These are phyloP conservation scores for Colletotrichum tropicicola DNA, from an alignment of 2,329 filamentous ascomycete genomes.

Conservation along the genomic window DNA sequence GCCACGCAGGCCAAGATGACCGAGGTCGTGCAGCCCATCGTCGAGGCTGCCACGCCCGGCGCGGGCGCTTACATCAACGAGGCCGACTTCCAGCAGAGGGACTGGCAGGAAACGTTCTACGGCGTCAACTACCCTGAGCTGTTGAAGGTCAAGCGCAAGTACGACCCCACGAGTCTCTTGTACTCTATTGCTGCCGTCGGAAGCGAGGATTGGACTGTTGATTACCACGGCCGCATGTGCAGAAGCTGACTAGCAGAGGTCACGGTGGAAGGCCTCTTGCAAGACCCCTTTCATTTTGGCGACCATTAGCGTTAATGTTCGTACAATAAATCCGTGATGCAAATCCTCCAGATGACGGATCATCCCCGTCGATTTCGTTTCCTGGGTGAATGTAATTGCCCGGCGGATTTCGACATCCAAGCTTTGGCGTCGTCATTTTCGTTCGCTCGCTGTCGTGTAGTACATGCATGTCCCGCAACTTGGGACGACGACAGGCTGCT, in stretches of 20 bases:
- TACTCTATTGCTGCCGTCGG: conserved; percentile 40
- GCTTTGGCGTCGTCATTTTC: too few relatives aligned
- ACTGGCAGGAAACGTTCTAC: conserved; percentile 41
- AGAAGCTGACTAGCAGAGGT: not conserved
- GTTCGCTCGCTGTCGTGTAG: too few relatives aligned
- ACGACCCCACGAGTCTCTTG: conserved; percentile 41
- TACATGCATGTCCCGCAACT: too few relatives aligned
- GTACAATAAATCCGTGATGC: too few relatives aligned
- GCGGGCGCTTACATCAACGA: conserved; percentile 42
- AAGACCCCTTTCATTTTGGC: too few relatives aligned
- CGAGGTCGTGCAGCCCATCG: conserved; percentile 40
- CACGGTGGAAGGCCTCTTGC: too few relatives aligned
- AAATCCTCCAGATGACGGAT: too few relatives aligned
- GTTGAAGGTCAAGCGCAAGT: conserved; percentile 39
- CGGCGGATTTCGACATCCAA: too few relatives aligned
- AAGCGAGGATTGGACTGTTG: conserved; percentile 36
- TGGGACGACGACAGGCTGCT: too few relatives aligned
- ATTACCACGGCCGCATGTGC: conserved; percentile 32
- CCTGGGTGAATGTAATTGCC: too few relatives aligned
- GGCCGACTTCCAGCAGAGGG: conserved; percentile 41
- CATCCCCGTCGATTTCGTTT: too few relatives aligned
- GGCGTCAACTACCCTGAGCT: conserved; percentile 39
- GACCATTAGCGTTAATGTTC: too few relatives aligned
- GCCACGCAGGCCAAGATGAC: conserved; percentile 34
- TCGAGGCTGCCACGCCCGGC: conserved; percentile 38